Percentiles rank a stretch among this genome's conserved stretches.
These are phyloP conservation scores for Cubamyces sp. DNA, from an alignment of 768 basidiomycete genomes.

Conservation along the genomic window DNA sequence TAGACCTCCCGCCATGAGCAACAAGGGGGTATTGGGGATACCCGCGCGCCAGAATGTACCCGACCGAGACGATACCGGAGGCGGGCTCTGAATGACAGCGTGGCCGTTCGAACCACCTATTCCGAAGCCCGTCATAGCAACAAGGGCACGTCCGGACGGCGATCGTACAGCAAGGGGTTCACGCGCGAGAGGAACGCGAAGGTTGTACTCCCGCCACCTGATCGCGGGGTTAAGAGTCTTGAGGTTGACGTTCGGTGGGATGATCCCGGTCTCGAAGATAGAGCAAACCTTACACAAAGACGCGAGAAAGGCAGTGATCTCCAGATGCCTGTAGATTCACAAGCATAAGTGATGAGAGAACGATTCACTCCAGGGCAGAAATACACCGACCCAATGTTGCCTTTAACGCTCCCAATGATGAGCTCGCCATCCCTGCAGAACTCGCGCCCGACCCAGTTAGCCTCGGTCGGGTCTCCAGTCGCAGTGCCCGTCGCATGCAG, in stretches of 20 bases:
- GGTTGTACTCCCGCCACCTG: conserved; percentile 42
- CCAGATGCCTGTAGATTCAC: conserved; percentile 40
- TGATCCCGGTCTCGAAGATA: conserved; percentile 40
- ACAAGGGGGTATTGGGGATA: conserved; percentile 27
- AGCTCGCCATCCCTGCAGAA: conserved; percentile 41
- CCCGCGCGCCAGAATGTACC: background rate
- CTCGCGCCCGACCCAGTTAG: conserved; percentile 48
- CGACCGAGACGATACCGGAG: background rate
- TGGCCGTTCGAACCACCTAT: conserved; percentile 52
- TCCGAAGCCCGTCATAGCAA: conserved; percentile 48
- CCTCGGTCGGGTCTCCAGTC: conserved; percentile 53
- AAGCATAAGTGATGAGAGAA: too few species aligned
- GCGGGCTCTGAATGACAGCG: conserved; percentile 42
- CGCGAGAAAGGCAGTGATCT: conserved; percentile 48
- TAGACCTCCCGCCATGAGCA: conserved; percentile 42
- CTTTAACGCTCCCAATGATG: conserved; percentile 49
- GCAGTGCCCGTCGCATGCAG: conserved; percentile 54
- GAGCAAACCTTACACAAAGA: conserved; percentile 48
- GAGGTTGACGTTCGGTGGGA: conserved; percentile 48
- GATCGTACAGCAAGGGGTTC: conserved; percentile 33
- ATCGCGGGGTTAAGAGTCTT: conserved; percentile 42
- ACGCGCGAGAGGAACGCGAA: conserved; percentile 40
- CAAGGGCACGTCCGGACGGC: conserved; percentile 34
- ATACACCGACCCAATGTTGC: conserved; percentile 50
- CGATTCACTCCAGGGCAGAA: too few species aligned